These are phyloP conservation scores for Chytridium lagenaria DNA, from an alignment of 371 early-diverging fungal genomes.

Conservation along the genomic window DNA sequence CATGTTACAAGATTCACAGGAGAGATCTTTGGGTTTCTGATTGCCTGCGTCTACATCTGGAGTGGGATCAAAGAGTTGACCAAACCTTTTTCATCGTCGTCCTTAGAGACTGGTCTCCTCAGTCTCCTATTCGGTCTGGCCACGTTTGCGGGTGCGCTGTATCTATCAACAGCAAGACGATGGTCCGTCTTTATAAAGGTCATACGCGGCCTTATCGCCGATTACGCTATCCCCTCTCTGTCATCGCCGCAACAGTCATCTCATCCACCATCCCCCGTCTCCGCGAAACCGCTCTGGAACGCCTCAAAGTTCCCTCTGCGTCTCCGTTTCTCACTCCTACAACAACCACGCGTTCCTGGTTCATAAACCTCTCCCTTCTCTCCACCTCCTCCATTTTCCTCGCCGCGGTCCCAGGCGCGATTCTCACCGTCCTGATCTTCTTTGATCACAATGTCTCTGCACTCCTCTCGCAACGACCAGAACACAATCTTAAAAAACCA, in stretches of 20 bases:
- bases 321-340: constrained; percentile 28
- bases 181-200: constrained; percentile 1
- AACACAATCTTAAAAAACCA: constrained; percentile 28
- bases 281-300: constrained; percentile 3
- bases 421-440: constrained; percentile 31
- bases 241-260: constrained; percentile 29
- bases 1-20: constrained; percentile 33
- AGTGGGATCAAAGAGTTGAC: constrained; percentile 22
- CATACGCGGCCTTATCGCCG: constrained; percentile 21
- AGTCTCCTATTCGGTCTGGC: constrained; percentile 19
- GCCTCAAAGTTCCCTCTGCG: too few species aligned
- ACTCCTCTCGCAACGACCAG: constrained; percentile 24
- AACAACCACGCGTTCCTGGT: constrained; percentile 23
- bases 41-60: constrained; percentile 29
- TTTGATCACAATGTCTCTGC: constrained; percentile 43
- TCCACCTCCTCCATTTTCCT: constrained; percentile 24
- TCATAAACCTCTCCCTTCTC: constrained; percentile 1
- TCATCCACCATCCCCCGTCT: constrained; percentile 12
- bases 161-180: not conserved
- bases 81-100: not conserved
- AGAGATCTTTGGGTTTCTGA: constrained; percentile 35
- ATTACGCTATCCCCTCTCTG: constrained; percentile 30
- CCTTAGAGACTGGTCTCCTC: constrained; percentile 20
- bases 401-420: constrained; percentile 19
- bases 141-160: constrained; percentile 13